Percentiles rank a stretch among this genome's conserved stretches.
phyloP scores from a whole-genome alignment of 306 rosid species.

The Malus sylvestris region DNA sequence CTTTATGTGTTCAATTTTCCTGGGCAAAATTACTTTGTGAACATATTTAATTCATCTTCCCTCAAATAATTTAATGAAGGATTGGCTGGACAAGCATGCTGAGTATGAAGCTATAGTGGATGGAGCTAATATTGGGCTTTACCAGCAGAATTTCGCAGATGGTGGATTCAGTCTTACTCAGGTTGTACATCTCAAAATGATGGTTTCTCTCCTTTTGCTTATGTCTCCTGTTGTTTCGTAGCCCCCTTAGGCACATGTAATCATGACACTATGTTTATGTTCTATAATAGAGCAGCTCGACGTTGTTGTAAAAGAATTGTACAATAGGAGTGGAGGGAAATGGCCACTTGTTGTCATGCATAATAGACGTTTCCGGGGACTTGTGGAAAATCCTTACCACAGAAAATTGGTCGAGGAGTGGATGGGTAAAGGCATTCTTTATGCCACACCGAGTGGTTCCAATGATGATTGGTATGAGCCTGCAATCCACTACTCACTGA shows the following conservation, averaged over 20 bases:
- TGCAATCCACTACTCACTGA: background rate
- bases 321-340: conserved; percentile 44
- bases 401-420: conserved; percentile 62
- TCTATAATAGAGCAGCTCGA: conserved; percentile 58
- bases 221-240: background rate
- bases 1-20: background rate
- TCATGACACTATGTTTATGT: conserved; percentile 22
- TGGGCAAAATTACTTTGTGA: background rate
- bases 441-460: conserved; percentile 80
- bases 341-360: conserved; percentile 88
- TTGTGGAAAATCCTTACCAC: conserved; percentile 58
- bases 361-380: conserved; percentile 55
- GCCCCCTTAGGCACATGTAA: background rate
- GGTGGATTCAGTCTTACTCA: conserved; percentile 78
- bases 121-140: conserved; percentile 88
- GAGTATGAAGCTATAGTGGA: conserved; percentile 69
- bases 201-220: background rate
- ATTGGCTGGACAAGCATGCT: conserved; percentile 57
- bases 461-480: conserved; percentile 84
- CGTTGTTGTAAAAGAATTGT: conserved; percentile 68
- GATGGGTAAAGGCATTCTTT: conserved; percentile 64
- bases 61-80: conserved; percentile 27
- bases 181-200: conserved; percentile 43
- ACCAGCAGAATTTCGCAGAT: conserved; percentile 90
- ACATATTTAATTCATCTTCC: background rate